These are phyloP conservation scores for Cercospora sp. DNA, from an alignment of 2,329 filamentous ascomycete genomes.

Conservation along the genomic window DNA sequence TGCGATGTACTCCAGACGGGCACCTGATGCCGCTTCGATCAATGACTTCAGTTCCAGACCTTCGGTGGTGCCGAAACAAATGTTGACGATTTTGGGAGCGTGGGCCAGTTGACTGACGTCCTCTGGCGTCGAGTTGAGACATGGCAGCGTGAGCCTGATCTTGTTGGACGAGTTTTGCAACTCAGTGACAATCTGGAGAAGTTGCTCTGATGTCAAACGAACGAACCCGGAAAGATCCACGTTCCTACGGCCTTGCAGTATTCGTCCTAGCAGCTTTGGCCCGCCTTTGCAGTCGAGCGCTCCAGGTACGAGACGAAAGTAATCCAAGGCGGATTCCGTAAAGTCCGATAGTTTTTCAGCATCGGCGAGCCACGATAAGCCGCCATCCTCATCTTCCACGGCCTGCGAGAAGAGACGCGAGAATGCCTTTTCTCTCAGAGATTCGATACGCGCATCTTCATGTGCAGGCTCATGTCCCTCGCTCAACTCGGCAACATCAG, in stretches of 20 bases:
- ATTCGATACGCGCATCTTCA: not conserved
- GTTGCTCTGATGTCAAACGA: conserved; percentile 1
- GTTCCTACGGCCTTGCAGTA: not conserved
- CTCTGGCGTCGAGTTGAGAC: not conserved
- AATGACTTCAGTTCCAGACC: not conserved
- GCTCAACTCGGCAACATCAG: no score
- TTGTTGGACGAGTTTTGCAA: not conserved
- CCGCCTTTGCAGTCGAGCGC: no score
- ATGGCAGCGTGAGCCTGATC: conserved; percentile 8
- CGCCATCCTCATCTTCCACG: not conserved
- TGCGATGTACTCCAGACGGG: not conserved
- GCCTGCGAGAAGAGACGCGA: conserved; percentile 3
- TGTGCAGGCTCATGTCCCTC: no score
- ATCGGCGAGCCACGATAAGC: conserved; percentile 6
- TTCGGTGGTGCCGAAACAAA: not conserved
- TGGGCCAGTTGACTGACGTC: not conserved
- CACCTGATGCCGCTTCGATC: not conserved
- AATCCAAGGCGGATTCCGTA: no score
- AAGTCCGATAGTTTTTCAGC: not conserved
- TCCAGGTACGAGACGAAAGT: no score
- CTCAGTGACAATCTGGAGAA: not conserved
- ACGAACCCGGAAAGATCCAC: conserved; percentile 7
- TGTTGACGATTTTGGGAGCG: not conserved
- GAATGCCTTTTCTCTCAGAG: not conserved
- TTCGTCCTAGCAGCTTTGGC: not conserved